Percentiles rank a stretch among this genome's conserved stretches.
Evolutionary conservation across 2,329 filamentous ascomycete species (phyloP).

Genomic region (Erysiphe pisi): DNA sequence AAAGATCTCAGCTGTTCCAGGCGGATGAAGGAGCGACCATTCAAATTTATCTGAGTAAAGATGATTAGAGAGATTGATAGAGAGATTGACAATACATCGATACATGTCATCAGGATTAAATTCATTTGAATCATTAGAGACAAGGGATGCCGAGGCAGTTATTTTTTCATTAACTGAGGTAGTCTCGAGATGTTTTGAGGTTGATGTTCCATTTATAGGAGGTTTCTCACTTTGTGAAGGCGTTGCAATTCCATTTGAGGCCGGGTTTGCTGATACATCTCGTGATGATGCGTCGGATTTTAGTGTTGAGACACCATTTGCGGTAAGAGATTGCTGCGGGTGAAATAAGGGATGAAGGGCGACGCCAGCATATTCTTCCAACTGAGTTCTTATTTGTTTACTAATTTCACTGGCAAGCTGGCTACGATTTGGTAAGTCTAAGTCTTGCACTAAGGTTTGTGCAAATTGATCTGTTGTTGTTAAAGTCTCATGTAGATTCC

Average conservation of each 20-base stretch:
- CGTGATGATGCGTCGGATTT: slow-evolving; percentile 33
- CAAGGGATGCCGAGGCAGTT: slow-evolving; percentile 58
- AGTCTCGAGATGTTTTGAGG: slow-evolving; percentile 41
- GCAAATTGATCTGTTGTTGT: slow-evolving; percentile 95
- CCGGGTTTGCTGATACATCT: slow-evolving; percentile 41
- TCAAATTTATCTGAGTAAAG: slow-evolving; percentile 97
- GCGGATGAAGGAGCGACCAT: slow-evolving; percentile 87
- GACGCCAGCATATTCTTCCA: slow-evolving; percentile 92
- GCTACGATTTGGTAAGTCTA: slow-evolving; percentile 72
- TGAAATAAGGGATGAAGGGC: slow-evolving; percentile 90
- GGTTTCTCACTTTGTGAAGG: slow-evolving; percentile 44
- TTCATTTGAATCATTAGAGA: slow-evolving; percentile 56
- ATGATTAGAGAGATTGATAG: slow-evolving; percentile 80
- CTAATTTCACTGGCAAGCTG: slow-evolving; percentile 69
- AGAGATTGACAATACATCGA: slow-evolving; percentile 80
- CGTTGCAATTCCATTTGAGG: slow-evolving; percentile 46
- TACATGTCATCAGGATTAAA: slow-evolving; percentile 90
- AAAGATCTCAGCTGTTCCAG: slow-evolving; percentile 84
- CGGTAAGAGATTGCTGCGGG: slow-evolving; percentile 39
- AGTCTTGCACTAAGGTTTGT: slow-evolving; percentile 76
- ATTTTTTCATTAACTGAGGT: slow-evolving; percentile 39
- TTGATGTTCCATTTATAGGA: slow-evolving; percentile 40
- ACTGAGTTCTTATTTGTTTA: slow-evolving; percentile 84
- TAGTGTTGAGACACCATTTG: slow-evolving; percentile 37
- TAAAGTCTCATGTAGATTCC: slow-evolving; percentile 92